phyloP scores from a whole-genome alignment of 768 basidiomycete genomes.

The Collybiopsis confluens region DNA sequence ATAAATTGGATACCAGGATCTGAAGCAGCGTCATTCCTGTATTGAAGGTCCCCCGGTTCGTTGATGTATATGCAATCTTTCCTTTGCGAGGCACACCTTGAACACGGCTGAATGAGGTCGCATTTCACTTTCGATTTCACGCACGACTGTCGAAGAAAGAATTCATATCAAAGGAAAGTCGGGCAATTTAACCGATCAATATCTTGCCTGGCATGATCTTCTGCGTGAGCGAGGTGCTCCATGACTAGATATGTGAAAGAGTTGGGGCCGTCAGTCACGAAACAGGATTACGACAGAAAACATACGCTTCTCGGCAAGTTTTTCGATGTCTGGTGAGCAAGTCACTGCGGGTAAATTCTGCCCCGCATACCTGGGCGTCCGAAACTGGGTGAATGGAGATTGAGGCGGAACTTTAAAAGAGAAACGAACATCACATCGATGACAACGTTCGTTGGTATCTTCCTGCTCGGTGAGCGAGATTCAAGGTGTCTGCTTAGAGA shows the following conservation, averaged over 20 bases:
- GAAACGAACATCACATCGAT: conserved; percentile 48
- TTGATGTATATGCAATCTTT: conserved; percentile 46
- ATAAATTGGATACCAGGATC: not conserved
- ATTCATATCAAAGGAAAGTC: conserved; percentile 39
- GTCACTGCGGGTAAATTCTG: conserved; percentile 64
- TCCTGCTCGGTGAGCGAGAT: not conserved
- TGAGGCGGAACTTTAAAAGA: not conserved
- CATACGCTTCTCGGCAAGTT: conserved; percentile 57
- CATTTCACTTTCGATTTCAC: conserved; percentile 62
- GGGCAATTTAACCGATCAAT: conserved; percentile 15
- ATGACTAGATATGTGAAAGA: not conserved
- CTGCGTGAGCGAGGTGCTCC: not conserved
- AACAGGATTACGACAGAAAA: conserved; percentile 15
- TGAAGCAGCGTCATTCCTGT: too few relatives aligned
- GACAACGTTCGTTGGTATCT: conserved; percentile 53
- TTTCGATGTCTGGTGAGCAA: conserved; percentile 58
- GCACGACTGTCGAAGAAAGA: conserved; percentile 52
- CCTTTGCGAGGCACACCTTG: conserved; percentile 47
- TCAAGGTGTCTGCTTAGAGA: conserved; percentile 22
- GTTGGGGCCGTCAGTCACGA: not conserved
- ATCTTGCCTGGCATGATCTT: conserved; percentile 12
- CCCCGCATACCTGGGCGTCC: conserved; percentile 44
- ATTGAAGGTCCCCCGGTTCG: conserved; percentile 19
- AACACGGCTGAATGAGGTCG: conserved; percentile 54
- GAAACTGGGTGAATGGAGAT: conserved; percentile 4